phyloP scores from a whole-genome alignment of 2,329 filamentous ascomycete species.

The Venturia asperata region DNA sequence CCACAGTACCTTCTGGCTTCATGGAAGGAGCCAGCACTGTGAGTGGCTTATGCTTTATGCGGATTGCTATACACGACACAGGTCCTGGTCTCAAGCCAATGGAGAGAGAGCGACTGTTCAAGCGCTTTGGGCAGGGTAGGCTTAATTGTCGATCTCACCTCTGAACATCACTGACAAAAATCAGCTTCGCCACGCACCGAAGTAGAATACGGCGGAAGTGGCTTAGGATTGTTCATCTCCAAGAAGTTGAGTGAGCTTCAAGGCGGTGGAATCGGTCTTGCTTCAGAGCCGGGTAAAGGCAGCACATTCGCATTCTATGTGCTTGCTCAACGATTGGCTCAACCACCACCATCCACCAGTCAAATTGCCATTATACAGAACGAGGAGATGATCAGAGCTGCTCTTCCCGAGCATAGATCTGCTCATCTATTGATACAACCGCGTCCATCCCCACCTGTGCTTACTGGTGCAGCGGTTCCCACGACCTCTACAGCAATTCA shows the following conservation, averaged over 20 bases:
- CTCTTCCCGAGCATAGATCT: constrained; percentile 1
- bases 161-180: constrained; percentile 25
- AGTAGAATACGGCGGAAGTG: constrained; percentile 15
- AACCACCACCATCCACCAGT: neutral
- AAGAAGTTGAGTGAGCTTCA: constrained; percentile 60
- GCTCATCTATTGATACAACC: neutral
- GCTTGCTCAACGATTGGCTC: constrained; percentile 30
- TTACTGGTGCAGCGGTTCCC: neutral
- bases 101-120: constrained; percentile 53
- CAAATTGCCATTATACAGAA: neutral
- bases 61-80: constrained; percentile 53
- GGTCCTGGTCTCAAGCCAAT: constrained; percentile 55
- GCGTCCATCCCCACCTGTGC: constrained; percentile 6
- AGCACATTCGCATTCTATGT: constrained; percentile 64
- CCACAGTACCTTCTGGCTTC: neutral
- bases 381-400: neutral
- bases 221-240: constrained; percentile 57
- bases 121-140: constrained; percentile 57
- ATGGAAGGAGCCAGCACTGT: constrained; percentile 8
- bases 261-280: constrained; percentile 62
- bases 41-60: constrained; percentile 47
- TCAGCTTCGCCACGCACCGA: constrained; percentile 56
- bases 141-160: constrained; percentile 51
- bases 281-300: constrained; percentile 50
- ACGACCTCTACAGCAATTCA: constrained; percentile 3